phyloP scores from a whole-genome alignment of 2,329 filamentous ascomycete genomes.

The Curvularia sp. region DNA sequence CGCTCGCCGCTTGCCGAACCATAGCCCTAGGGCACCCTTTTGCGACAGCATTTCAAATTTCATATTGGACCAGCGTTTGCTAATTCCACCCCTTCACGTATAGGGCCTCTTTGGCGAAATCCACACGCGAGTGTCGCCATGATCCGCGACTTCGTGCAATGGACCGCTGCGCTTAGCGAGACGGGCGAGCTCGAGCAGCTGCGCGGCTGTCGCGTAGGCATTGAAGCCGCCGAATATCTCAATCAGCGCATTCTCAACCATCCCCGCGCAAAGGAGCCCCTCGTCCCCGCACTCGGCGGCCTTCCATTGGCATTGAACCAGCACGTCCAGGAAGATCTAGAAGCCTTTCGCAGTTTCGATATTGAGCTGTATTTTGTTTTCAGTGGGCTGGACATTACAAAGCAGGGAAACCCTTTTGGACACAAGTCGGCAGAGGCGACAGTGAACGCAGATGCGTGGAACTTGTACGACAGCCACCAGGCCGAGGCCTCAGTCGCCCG shows the following conservation, averaged over 20 bases:
- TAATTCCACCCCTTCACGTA: conserved; percentile 5
- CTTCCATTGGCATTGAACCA: conserved; percentile 78
- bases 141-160: conserved; percentile 62
- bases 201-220: conserved; percentile 75
- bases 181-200: conserved; percentile 72
- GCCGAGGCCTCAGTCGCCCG: conserved; percentile 80
- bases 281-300: conserved; percentile 88
- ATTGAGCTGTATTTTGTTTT: conserved; percentile 91
- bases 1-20: conserved; percentile 1
- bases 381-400: conserved; percentile 81
- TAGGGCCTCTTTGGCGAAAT: conserved; percentile 3
- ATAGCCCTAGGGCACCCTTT: not conserved
- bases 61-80: not conserved
- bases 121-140: conserved; percentile 40
- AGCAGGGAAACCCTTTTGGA: conserved; percentile 66
- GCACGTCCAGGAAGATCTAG: conserved; percentile 78
- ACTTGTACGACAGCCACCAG: conserved; percentile 80
- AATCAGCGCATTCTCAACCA: conserved; percentile 68
- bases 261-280: conserved; percentile 73
- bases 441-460: conserved; percentile 82
- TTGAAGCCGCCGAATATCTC: conserved; percentile 91
- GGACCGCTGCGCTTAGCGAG: conserved; percentile 61
- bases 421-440: conserved; percentile 69
- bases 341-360: conserved; percentile 71
- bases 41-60: not conserved